phyloP scores from a whole-genome alignment of 2,329 filamentous ascomycete species.

The Gliomastix tumulicola region DNA sequence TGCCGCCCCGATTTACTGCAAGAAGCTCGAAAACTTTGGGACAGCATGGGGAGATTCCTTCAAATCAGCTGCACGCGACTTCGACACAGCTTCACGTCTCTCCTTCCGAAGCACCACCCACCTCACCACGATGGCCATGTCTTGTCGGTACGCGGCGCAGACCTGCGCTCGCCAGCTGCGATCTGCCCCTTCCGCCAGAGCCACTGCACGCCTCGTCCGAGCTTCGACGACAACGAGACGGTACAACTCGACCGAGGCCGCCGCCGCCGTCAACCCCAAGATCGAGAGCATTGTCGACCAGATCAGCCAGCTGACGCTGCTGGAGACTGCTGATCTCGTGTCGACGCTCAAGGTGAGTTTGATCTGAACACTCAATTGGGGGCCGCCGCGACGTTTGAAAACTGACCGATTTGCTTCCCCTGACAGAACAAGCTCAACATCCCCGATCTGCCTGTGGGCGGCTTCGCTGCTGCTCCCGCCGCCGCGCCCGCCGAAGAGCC shows the following conservation, averaged over 20 bases:
- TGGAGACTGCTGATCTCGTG: slow-evolving; percentile 96
- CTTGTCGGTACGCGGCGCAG: slow-evolving; percentile 57
- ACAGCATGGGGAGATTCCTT: slow-evolving; percentile 14
- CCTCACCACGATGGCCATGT: slow-evolving; percentile 48
- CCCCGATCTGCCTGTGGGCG: slow-evolving; percentile 91
- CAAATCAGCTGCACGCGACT: slow-evolving; percentile 13
- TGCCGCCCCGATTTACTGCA: too few species aligned
- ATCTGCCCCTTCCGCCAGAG: slow-evolving; percentile 35
- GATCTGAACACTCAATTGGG: slow-evolving; percentile 8
- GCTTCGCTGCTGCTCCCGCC: slow-evolving; percentile 68
- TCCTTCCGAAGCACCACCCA: slow-evolving; percentile 10
- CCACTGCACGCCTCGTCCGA: slow-evolving; percentile 39
- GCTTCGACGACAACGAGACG: slow-evolving; percentile 52
- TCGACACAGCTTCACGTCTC: too few species aligned
- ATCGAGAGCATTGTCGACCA: slow-evolving; percentile 93
- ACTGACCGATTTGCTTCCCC: too few species aligned
- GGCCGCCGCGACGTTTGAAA: too few species aligned
- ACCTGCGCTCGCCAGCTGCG: slow-evolving; percentile 58
- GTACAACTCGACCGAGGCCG: slow-evolving; percentile 80
- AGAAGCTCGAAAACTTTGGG: slow-evolving; percentile 35
- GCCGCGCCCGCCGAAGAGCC: slow-evolving; percentile 68
- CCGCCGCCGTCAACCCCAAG: slow-evolving; percentile 69
- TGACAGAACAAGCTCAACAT: slow-evolving; percentile 86
- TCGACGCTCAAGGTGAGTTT: slow-evolving; percentile 78
- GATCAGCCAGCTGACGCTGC: slow-evolving; percentile 93